Conservation (phyloP, 441 rosid genomes). For the Adansonia gregorii region DNA sequence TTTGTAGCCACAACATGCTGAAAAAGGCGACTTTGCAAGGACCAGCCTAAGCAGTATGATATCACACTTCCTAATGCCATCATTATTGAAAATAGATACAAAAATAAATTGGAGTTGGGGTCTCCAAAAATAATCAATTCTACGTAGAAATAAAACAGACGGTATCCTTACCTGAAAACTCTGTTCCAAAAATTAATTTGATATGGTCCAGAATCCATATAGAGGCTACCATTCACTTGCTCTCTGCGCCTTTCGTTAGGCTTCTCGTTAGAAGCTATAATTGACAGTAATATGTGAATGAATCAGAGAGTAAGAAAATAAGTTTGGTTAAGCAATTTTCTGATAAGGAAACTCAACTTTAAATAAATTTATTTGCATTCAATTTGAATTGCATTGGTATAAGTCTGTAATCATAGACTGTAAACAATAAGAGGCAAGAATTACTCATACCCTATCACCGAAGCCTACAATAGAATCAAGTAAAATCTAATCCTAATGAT, state of each 20-base stretch:
- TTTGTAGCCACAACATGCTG: neutral
- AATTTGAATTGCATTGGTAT: neutral
- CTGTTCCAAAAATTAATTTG: neutral
- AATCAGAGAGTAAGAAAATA: neutral
- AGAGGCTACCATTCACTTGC: neutral
- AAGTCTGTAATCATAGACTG: neutral
- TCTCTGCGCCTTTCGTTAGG: neutral
- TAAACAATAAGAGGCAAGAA: neutral
- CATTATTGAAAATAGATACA: neutral
- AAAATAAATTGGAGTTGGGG: neutral
- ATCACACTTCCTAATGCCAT: neutral
- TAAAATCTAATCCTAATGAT: neutral
- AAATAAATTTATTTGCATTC: neutral
- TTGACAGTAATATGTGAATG: neutral
- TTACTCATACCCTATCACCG: neutral
- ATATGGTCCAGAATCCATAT: neutral
- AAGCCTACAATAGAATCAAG: neutral
- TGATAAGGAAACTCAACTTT: neutral
- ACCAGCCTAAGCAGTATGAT: neutral
- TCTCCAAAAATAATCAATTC: neutral
- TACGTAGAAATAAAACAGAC: neutral
- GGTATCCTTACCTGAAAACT: slow-evolving; percentile 1
- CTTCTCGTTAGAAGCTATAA: neutral
- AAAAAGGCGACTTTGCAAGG: too few species aligned
- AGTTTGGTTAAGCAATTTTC: neutral